These are phyloP conservation scores for Sarocladium brachiariae DNA, from an alignment of 2,329 filamentous ascomycete genomes.

Conservation along the genomic window DNA sequence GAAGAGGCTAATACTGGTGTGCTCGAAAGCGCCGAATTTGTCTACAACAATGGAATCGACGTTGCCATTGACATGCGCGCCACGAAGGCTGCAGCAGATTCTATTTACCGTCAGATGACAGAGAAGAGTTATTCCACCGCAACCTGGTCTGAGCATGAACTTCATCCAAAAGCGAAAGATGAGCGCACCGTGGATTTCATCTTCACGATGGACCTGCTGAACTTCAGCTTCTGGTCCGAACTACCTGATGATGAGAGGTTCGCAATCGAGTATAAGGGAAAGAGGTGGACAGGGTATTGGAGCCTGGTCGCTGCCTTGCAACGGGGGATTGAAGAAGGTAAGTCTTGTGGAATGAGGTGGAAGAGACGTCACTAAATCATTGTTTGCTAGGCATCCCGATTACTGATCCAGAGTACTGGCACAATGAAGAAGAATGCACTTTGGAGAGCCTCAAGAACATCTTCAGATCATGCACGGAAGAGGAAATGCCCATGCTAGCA, in stretches of 20 bases:
- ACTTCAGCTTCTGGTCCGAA: constrained; percentile 96
- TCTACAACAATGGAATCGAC: constrained; percentile 90
- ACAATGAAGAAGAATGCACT: constrained; percentile 66
- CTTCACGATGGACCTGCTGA: constrained; percentile 93
- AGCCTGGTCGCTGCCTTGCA: constrained; percentile 83
- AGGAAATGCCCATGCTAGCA: constrained; percentile 77
- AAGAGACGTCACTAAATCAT: not conserved
- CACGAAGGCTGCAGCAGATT: constrained; percentile 73
- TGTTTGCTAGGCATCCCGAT: constrained; percentile 65
- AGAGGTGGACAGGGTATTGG: constrained; percentile 90
- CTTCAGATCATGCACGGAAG: constrained; percentile 79
- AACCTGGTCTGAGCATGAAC: constrained; percentile 80
- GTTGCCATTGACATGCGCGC: constrained; percentile 79
- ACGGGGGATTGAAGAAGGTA: constrained; percentile 78
- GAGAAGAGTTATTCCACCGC: constrained; percentile 75
- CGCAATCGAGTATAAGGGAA: constrained; percentile 72
- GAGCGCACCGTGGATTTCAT: constrained; percentile 82
- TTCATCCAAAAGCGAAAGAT: constrained; percentile 80
- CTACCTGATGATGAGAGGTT: constrained; percentile 64
- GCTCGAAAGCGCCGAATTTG: constrained; percentile 72
- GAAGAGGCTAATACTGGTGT: constrained; percentile 72
- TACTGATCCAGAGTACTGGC: constrained; percentile 83
- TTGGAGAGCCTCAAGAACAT: constrained; percentile 67
- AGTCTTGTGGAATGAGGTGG: constrained; percentile 3
- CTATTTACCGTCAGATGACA: constrained; percentile 77